A percentile compares a stretch with the other conserved stretches of the same genome.
phyloP scores from a whole-genome alignment of 805 yeast genomes.

The Starmerella vitae region DNA sequence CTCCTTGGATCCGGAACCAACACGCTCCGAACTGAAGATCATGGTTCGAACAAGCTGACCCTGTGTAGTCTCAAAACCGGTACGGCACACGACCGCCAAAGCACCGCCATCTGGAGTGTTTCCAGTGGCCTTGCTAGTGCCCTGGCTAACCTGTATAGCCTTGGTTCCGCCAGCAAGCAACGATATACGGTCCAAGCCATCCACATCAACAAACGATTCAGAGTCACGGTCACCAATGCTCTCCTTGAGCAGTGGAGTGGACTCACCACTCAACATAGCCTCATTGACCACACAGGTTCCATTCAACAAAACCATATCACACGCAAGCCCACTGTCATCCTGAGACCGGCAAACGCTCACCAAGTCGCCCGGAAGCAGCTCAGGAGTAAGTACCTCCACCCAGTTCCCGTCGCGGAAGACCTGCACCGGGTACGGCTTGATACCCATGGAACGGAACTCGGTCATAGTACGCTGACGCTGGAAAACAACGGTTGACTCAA shows the following conservation, averaged over 20 bases:
- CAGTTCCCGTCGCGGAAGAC: conserved; percentile 61
- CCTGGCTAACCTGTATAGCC: conserved; percentile 76
- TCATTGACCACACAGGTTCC: conserved; percentile 95
- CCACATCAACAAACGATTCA: conserved; percentile 52
- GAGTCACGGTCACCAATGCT: conserved; percentile 72
- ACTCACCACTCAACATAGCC: conserved; percentile 98
- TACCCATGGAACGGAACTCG: conserved; percentile 95
- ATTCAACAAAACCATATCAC: conserved; percentile 73
- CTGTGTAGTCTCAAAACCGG: conserved; percentile 98
- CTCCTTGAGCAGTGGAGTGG: conserved; percentile 91
- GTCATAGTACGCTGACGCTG: conserved; percentile 90
- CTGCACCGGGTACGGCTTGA: conserved; percentile 72
- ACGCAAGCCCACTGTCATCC: conserved; percentile 87
- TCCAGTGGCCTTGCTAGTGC: conserved; percentile 31
- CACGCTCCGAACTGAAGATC: conserved; percentile 94
- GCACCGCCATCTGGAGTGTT: conserved; percentile 87
- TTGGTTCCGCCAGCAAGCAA: conserved; percentile 91
- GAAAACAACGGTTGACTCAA: conserved; percentile 88
- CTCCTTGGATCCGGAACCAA: conserved; percentile 89
- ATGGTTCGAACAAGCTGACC: conserved; percentile 94
- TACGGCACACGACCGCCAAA: conserved; percentile 73
- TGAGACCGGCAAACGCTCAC: conserved; percentile 77
- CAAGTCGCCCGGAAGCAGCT: conserved; percentile 75
- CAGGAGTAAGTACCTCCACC: conserved; percentile 54
- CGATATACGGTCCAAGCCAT: conserved; percentile 80